Percentiles rank a stretch among this genome's conserved stretches.
These are phyloP conservation scores for Metschnikowia colocasiae DNA, from an alignment of 805 yeast species.

Conservation along the genomic window DNA sequence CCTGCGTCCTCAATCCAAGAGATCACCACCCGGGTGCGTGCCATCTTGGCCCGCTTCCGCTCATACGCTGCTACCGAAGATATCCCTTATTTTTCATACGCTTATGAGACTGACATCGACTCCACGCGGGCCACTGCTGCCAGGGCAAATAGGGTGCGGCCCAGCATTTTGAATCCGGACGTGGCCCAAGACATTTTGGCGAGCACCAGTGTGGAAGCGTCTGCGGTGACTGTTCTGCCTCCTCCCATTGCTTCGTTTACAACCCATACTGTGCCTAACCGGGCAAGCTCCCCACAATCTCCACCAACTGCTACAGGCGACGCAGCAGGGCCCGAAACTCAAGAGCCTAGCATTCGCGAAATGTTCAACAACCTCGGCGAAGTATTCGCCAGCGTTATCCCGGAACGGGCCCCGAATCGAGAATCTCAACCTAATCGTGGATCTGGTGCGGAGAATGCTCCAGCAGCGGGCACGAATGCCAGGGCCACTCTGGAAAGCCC, in stretches of 20 bases:
- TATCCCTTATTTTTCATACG: slow-evolving; percentile 25
- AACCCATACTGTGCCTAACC: background rate
- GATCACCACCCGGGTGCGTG: slow-evolving; percentile 23
- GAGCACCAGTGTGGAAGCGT: slow-evolving; percentile 25
- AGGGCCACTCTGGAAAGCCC: background rate
- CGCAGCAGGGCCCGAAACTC: background rate
- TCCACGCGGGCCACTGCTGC: slow-evolving; percentile 25
- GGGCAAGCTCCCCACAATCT: background rate
- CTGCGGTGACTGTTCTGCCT: slow-evolving; percentile 15
- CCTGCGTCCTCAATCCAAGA: slow-evolving; percentile 22
- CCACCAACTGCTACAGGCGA: background rate
- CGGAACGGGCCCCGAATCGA: background rate
- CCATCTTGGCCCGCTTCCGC: slow-evolving; percentile 26
- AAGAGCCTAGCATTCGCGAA: slow-evolving; percentile 5
- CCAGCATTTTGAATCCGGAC: slow-evolving; percentile 36
- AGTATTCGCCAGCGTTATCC: slow-evolving; percentile 10
- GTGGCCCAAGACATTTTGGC: slow-evolving; percentile 35
- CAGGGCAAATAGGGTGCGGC: slow-evolving; percentile 30
- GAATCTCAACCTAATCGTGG: background rate
- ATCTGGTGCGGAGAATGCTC: background rate
- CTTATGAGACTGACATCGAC: slow-evolving; percentile 23
- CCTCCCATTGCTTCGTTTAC: slow-evolving; percentile 1
- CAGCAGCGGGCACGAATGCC: background rate
- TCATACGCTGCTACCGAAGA: slow-evolving; percentile 25
- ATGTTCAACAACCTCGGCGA: slow-evolving; percentile 13